Evolutionary conservation across 345 rosid genomes (phyloP).

Genomic region (Bruguiera gymnorhiza): DNA sequence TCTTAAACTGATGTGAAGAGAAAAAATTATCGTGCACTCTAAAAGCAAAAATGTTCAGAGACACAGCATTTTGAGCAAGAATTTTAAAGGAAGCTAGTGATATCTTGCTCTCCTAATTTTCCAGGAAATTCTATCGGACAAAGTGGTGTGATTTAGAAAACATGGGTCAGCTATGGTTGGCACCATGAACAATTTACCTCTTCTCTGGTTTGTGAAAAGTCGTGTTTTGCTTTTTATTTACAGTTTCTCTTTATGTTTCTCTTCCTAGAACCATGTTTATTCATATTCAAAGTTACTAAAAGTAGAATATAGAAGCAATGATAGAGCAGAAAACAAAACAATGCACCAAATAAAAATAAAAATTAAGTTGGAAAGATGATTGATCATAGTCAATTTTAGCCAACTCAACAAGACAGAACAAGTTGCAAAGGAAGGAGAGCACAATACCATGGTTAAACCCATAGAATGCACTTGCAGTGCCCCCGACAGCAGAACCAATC

Average conservation of each 20-base stretch:
- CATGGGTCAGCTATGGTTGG: too few relatives aligned
- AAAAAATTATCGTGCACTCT: too few relatives aligned
- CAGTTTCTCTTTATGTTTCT: background rate
- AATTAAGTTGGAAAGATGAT: background rate
- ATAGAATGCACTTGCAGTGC: constrained; percentile 66
- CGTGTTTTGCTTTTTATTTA: background rate
- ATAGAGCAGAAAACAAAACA: background rate
- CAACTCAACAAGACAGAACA: background rate
- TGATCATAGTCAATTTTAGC: background rate
- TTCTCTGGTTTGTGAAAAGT: too few relatives aligned
- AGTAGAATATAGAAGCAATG: background rate
- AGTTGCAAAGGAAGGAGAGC: background rate
- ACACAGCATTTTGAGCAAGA: too few relatives aligned
- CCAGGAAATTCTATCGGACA: too few relatives aligned
- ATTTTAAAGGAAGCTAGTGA: too few relatives aligned
- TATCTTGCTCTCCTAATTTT: too few relatives aligned
- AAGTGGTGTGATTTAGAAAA: too few relatives aligned
- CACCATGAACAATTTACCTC: too few relatives aligned
- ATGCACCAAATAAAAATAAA: background rate
- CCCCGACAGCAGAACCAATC: constrained; percentile 96
- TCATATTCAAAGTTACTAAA: too few relatives aligned
- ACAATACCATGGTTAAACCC: constrained; percentile 66
- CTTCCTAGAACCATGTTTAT: background rate
- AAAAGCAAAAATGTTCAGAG: too few relatives aligned
- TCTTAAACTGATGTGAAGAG: too few relatives aligned